Evolutionary conservation across 2,329 filamentous ascomycete species (phyloP), one percentile per base, ranked within the genome.

Genomic region (Thelonectria rubi): DNA sequence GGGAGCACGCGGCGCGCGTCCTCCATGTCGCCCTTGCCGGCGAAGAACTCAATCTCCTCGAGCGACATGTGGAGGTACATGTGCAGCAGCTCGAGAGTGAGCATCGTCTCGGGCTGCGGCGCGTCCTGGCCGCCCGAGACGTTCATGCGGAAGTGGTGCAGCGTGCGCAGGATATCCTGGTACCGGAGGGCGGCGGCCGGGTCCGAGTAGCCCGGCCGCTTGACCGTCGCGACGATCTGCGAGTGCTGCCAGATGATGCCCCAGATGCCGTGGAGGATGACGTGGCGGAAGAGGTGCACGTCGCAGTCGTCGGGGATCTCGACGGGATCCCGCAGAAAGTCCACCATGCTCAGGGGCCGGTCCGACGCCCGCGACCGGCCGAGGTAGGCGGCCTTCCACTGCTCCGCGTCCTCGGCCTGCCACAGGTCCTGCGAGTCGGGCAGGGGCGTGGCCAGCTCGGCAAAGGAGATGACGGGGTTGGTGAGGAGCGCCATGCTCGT

Each of bases 221-320:
- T 49, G 14, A 64, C 32, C 5, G 55, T 37, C 2, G 62, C 52
- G 8, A 51, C n/a, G 2, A 55, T 37, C 18, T 64, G 62, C 0
- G 60, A 60, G 3, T 58, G 55, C 30, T 65, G 62, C 62, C 62
- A 65, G 4, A 65, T 46, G 55, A 65, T 65, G 7, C 62, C 62
- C 62, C 62, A 65, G 47, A 65, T 57, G 3, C 60, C 62, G 8
- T 30, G 46, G 6, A 65, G 43, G 21, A 65, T 48, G 14, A 65
- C 56, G 2, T 60, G 48, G 1, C 48, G 50, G 11, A 50, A 63
- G 14, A 65, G 54, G 5, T 62, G 47, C 1, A 57, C 32, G 24
- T 63, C 62, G 32, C 53, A 65, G 7, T 55, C 52, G 2, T 59
- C 55, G 3, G 55, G 54, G 10, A 63, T 55, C 48, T 65, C 62